Base-by-base conservation (phyloP, 768 basidiomycete genomes). In the Aureoboletus auriporus region DNA sequence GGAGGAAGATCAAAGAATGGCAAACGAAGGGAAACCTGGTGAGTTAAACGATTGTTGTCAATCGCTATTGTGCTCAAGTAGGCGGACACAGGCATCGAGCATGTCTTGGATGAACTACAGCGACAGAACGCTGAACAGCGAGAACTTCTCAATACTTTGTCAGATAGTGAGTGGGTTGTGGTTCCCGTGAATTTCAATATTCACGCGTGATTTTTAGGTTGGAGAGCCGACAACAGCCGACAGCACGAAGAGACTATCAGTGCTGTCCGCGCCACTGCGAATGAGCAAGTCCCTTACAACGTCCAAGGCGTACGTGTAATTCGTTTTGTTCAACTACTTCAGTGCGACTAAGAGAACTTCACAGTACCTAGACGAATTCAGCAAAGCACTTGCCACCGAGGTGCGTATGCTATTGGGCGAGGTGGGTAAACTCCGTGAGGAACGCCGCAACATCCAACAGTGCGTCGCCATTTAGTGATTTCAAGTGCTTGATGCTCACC, bases 311-410 rank as follows among this genome's bases (percentile, higher is more conserved):
- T 91, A 69, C 44, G 84, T 70, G 36, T 7, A 14, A 20, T n/a
- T 13, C 12, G 16, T 11, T 28, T 35, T 35, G 8, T 6, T 51
- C 16, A 31, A 46, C 6, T 35, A 56, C 20, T 51, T 54, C 33
- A 13, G 33, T 42, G 30, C 36, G 14, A 39, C 39, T 39, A 44
- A 60, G 12, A 39, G 33, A 5, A 17, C 26, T 17, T 23, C 23
- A 35, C 47, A 89, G 86, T 92, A 93, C 63, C 76, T 93, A 12
- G 86, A 93, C 51, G 88, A 93, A 48, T 93, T 93, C 69, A 91
- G 88, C 65, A 86, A 83, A 63, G 84, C 90, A 1, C 69, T 93
- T 39, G 88, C 90, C 3, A 74, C 78, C 13, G 90, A 93, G 70
- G 89, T 93, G 9, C 82, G 88, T 28, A 84, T 89, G 77, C 73